phyloP scores from a whole-genome alignment of 371 early-diverging fungal species.

The Dinochytrium kinnereticum region DNA sequence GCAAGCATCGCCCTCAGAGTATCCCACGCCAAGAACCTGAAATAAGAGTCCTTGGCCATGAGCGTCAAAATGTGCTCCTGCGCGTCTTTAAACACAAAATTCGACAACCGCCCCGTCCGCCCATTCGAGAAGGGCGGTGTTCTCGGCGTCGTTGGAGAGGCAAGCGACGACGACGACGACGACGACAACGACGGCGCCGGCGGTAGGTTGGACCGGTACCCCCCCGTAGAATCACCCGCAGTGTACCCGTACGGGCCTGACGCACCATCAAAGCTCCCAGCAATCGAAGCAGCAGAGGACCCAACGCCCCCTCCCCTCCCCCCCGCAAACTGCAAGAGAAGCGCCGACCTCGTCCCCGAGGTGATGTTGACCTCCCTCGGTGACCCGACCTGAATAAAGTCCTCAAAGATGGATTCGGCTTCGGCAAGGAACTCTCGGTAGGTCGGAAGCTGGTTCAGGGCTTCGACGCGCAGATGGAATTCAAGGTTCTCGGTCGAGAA shows the following conservation, averaged over 20 bases:
- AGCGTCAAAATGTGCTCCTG: slow-evolving; percentile 31
- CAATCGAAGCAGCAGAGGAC: not conserved
- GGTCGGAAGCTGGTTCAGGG: slow-evolving; percentile 30
- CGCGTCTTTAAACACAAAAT: slow-evolving; percentile 33
- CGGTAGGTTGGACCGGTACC: not conserved
- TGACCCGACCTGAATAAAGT: slow-evolving; percentile 39
- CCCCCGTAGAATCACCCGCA: not conserved
- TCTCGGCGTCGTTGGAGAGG: not conserved
- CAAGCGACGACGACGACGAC: not conserved
- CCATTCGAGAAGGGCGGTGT: too few species aligned
- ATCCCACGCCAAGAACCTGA: slow-evolving; percentile 39
- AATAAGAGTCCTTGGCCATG: slow-evolving; percentile 46
- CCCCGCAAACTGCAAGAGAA: slow-evolving; percentile 35
- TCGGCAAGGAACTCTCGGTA: slow-evolving; percentile 31
- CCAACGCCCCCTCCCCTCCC: not conserved
- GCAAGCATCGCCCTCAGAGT: slow-evolving; percentile 5
- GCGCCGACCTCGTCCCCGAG: slow-evolving; percentile 25
- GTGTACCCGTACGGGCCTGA: not conserved
- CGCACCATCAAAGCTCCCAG: not conserved
- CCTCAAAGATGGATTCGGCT: slow-evolving; percentile 32
- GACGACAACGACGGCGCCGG: not conserved
- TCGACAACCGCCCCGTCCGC: not conserved
- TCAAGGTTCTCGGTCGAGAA: slow-evolving; percentile 36
- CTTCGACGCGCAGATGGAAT: slow-evolving; percentile 35
- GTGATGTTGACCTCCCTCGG: slow-evolving; percentile 41